Base-by-base conservation (phyloP, 2,329 filamentous ascomycete species). In the Tolypocladium amazonense region DNA sequence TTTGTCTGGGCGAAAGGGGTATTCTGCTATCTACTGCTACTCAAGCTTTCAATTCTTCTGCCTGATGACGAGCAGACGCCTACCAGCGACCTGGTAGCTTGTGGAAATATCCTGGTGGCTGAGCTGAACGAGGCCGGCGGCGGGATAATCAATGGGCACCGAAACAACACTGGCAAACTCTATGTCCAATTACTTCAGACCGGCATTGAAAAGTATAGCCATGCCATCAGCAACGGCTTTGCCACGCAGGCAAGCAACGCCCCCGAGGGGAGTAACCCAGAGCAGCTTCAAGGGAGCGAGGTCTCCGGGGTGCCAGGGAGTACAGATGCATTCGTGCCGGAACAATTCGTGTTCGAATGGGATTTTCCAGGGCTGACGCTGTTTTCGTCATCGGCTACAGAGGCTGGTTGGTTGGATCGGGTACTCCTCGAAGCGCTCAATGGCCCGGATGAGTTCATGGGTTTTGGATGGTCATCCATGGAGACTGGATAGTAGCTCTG, bases 1-100 rank as follows among this genome's bases (percentile, higher is more conserved):
- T 83, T 83, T 61, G 80, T 83, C 25, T 83, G 81, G 80, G 81
- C 80, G 0, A 84, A 84, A 65, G 80, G 79, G 57, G 79, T 80
- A 0, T 83, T 83, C 62, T 82, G 79, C n/a, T 79, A 83, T 53
- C 69, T 83, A 2, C 71, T 84, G 1, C 74, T 83, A 1, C 74
- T 84, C 2, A 81, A 81, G 60, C 71, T 83, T 4, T 76, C 79
- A 0, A 75, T 79, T 0, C 71, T 83, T 1, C 69, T 83, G 0
- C 77, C 77, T 0, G 76, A 79, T 11, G 63, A 62, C n/a, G 58
- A 59, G 64, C 62, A 25, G 62, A 62, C 7, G 56, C 57, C 20
- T 64, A 58, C 41, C 56, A n/a, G 56, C 7, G 61, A 62, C 61
- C 68, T 33, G 50, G 68, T 2, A 60, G 57, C 1, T 63, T 43